These are phyloP conservation scores for Arctium lappa DNA, from an alignment of 129 eudicot species.

Conservation along the genomic window DNA sequence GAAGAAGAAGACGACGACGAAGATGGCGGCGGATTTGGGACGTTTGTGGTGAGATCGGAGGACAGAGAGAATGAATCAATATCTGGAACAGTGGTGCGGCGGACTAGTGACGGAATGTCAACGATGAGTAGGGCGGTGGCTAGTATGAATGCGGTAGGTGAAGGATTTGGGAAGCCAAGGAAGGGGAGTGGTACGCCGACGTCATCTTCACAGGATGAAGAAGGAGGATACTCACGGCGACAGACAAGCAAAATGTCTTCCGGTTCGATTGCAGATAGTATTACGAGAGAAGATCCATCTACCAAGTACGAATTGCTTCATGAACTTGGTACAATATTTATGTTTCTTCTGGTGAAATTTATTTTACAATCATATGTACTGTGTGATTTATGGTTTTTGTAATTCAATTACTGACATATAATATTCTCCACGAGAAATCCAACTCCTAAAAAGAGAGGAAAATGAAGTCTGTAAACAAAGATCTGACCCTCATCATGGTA, in stretches of 20 bases:
- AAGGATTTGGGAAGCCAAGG: constrained; percentile 61
- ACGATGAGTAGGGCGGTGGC: constrained; percentile 94
- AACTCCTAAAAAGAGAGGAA: background rate
- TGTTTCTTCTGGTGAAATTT: constrained; percentile 20
- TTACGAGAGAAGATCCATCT: constrained; percentile 89
- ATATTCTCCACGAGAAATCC: background rate
- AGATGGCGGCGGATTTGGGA: constrained; percentile 52
- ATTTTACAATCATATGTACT: constrained; percentile 3
- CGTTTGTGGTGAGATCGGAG: constrained; percentile 76
- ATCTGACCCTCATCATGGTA: background rate
- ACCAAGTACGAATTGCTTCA: constrained; percentile 91
- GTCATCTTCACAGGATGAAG: constrained; percentile 28
- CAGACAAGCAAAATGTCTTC: constrained; percentile 68
- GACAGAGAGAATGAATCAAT: constrained; percentile 43
- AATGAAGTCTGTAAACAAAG: background rate
- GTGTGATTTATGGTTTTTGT: background rate
- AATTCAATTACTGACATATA: background rate
- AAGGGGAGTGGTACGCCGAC: constrained; percentile 43
- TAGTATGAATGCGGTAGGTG: constrained; percentile 82
- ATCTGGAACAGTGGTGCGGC: constrained; percentile 61
- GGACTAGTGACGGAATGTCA: constrained; percentile 50
- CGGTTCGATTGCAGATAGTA: constrained; percentile 78
- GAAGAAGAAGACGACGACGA: constrained; percentile 52
- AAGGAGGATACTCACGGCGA: constrained; percentile 44
- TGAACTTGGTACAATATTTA: constrained; percentile 64